Conservation (phyloP, 225 moss, liverwort and hornwort species). For the Polytrichum commune region DNA sequence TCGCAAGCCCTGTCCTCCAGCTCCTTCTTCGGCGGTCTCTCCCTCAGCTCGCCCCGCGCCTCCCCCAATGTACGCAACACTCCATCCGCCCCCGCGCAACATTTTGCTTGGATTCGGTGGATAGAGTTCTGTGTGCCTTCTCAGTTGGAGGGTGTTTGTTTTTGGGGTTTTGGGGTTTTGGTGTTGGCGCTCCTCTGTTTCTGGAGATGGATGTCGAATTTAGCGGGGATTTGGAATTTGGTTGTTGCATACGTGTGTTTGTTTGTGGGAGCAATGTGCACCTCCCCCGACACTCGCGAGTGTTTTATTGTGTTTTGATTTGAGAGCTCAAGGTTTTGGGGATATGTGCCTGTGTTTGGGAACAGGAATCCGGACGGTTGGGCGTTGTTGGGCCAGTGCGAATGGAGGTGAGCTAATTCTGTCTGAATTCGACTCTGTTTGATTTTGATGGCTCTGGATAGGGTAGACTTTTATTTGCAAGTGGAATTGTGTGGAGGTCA, state of each 20-base stretch:
- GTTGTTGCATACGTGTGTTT: neutral
- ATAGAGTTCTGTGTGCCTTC: neutral
- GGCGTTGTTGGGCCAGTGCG: too few relatives aligned
- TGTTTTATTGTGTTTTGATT: neutral
- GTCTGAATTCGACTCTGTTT: too few relatives aligned
- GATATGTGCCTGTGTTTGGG: neutral
- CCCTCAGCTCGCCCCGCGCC: constrained; percentile 21
- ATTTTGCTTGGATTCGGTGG: too few relatives aligned
- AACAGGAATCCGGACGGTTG: neutral
- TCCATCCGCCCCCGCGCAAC: neutral
- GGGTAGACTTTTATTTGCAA: too few relatives aligned
- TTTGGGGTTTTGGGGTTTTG: neutral
- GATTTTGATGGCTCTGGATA: too few relatives aligned
- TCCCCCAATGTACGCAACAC: constrained; percentile 17
- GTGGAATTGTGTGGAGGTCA: neutral
- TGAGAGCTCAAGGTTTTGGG: neutral
- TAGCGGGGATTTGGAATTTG: neutral
- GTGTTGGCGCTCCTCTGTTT: neutral
- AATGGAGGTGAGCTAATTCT: too few relatives aligned
- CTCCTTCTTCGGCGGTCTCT: constrained; percentile 33
- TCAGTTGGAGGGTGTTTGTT: neutral
- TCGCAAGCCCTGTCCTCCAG: constrained; percentile 35
- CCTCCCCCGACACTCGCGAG: neutral
- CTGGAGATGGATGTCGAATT: neutral
- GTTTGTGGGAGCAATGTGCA: neutral